Evolutionary conservation across 2,329 filamentous ascomycete species (phyloP).

Genomic region (Chaetomium globosum): DNA sequence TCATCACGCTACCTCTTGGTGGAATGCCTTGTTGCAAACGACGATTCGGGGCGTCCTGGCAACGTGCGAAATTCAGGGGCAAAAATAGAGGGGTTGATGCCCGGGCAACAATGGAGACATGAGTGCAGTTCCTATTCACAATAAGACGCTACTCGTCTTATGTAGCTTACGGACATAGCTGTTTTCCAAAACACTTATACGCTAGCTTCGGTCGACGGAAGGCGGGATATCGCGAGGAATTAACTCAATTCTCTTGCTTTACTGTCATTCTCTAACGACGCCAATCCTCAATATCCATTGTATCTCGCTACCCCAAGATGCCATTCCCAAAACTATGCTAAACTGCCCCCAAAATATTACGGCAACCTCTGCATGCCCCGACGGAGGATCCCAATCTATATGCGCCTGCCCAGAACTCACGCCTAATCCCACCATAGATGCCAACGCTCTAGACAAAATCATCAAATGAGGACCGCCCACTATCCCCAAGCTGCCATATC

Average conservation of each 20-base stretch:
- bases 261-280: background rate
- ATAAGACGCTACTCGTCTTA: no score
- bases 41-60: no score
- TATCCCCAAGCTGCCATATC: conserved; percentile 3
- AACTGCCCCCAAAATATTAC: background rate
- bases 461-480: background rate
- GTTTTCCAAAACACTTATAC: background rate
- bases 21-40: no score
- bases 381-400: conserved; percentile 17
- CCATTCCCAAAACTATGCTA: background rate
- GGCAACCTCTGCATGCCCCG: background rate
- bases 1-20: background rate
- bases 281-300: background rate
- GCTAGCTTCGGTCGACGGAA: background rate
- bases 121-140: no score
- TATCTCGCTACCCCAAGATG: conserved; percentile 1
- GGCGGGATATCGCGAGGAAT: background rate
- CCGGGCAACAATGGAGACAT: no score
- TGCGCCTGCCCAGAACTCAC: conserved; percentile 14
- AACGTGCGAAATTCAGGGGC: background rate
- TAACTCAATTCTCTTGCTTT: background rate
- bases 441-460: conserved; percentile 7
- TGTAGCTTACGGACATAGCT: background rate
- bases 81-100: background rate
- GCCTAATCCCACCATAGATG: conserved; percentile 1